These are phyloP conservation scores for Conringia planisiliqua DNA, from an alignment of 345 rosid species.

Conservation along the genomic window DNA sequence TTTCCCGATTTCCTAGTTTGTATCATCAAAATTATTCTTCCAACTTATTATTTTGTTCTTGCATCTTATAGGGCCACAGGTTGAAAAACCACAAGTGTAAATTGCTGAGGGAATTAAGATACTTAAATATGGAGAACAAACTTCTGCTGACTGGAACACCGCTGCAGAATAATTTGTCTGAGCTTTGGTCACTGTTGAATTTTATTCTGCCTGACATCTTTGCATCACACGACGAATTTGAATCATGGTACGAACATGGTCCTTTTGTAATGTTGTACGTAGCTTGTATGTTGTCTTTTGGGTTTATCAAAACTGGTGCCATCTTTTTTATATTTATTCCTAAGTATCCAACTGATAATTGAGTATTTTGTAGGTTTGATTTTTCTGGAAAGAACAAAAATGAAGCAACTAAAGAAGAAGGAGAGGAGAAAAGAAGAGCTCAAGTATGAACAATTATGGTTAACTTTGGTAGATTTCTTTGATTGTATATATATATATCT, in stretches of 20 bases:
- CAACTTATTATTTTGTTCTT: constrained; percentile 3
- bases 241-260: constrained; percentile 66
- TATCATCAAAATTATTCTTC: neutral
- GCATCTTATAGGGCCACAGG: constrained; percentile 72
- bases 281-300: neutral
- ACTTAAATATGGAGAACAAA: constrained; percentile 60
- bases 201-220: constrained; percentile 95
- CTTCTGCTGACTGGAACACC: constrained; percentile 96
- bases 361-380: constrained; percentile 65
- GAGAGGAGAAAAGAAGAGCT: constrained; percentile 78
- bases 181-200: constrained; percentile 96
- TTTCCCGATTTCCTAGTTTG: neutral
- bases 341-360: constrained; percentile 2
- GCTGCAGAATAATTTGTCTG: constrained; percentile 87
- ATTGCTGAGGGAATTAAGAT: constrained; percentile 61
- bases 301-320: neutral
- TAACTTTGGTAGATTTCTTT: neutral
- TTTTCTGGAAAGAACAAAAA: constrained; percentile 57
- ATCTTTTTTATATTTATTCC: neutral
- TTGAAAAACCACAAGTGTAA: constrained; percentile 86
- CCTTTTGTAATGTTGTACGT: neutral
- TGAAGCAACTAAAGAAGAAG: constrained; percentile 55
- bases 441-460: constrained; percentile 45
- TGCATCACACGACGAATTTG: constrained; percentile 88
- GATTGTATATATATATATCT: neutral